Conservation (phyloP, 345 rosid species). For the Acer campestre region DNA sequence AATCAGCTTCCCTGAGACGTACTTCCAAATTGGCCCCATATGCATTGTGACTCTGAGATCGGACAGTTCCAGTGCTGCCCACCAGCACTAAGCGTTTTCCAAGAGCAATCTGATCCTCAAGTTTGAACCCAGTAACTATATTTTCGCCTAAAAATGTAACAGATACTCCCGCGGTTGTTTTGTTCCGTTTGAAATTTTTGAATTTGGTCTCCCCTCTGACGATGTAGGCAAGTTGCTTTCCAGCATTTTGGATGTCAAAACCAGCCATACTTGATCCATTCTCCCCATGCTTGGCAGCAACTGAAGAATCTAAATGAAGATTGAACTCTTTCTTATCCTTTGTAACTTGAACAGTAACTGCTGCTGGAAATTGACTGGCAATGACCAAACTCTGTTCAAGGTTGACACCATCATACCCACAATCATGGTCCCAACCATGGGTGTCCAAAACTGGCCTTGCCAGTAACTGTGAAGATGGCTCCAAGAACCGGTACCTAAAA, state of each 20-base stretch:
- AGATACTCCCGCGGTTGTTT: constrained; percentile 71
- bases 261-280: constrained; percentile 92
- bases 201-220: constrained; percentile 86
- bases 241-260: constrained; percentile 92
- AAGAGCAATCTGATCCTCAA: constrained; percentile 81
- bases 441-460: constrained; percentile 91
- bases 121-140: constrained; percentile 76
- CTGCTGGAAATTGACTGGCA: constrained; percentile 66
- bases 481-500: constrained; percentile 87
- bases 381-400: constrained; percentile 72
- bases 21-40: constrained; percentile 94
- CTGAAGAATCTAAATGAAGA: constrained; percentile 89
- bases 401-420: constrained; percentile 95
- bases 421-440: constrained; percentile 99
- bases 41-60: constrained; percentile 81
- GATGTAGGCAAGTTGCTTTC: constrained; percentile 88
- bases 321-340: constrained; percentile 97
- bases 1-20: constrained; percentile 78
- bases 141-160: constrained; percentile 88
- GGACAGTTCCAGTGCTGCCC: constrained; percentile 82
- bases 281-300: constrained; percentile 78
- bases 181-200: constrained; percentile 72
- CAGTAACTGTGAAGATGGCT: constrained; percentile 80
- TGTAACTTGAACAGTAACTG: constrained; percentile 79
- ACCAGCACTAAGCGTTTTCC: constrained; percentile 78